Evolutionary conservation across 208 protist genomes (phyloP).

Genomic region (Leishmania tarentolae): DNA sequence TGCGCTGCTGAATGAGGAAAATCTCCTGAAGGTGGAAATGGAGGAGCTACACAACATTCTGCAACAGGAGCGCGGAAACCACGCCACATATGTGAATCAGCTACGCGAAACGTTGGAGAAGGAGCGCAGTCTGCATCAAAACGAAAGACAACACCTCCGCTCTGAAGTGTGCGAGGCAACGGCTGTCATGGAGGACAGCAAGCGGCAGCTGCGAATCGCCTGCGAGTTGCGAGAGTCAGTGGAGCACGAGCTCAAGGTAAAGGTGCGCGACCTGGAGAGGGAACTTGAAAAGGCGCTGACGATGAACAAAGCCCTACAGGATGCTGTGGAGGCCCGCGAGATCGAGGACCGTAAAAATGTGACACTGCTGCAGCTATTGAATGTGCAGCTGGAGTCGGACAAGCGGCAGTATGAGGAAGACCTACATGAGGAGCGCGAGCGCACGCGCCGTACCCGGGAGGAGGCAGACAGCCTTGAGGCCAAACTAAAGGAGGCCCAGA

Average conservation of each 20-base stretch:
- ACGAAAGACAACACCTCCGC: constrained; percentile 44
- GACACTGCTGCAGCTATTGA: constrained; percentile 84
- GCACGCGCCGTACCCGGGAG: constrained; percentile 32
- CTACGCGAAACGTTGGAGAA: constrained; percentile 42
- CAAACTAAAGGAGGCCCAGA: constrained; percentile 41
- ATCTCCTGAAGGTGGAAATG: constrained; percentile 46
- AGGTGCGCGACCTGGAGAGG: constrained; percentile 52
- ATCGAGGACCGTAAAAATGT: constrained; percentile 84
- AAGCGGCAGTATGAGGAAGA: constrained; percentile 67
- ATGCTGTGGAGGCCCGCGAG: constrained; percentile 71
- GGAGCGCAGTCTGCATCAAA: constrained; percentile 31
- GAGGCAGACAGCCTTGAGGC: constrained; percentile 41
- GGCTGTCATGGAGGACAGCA: constrained; percentile 46
- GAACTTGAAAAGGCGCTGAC: constrained; percentile 78
- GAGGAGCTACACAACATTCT: constrained; percentile 47
- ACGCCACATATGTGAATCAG: constrained; percentile 43
- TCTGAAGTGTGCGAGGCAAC: constrained; percentile 36
- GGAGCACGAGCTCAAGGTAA: constrained; percentile 42
- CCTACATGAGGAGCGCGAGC: constrained; percentile 52
- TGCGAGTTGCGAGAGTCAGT: constrained; percentile 53
- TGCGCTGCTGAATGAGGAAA: constrained; percentile 69
- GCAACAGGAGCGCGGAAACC: constrained; percentile 33
- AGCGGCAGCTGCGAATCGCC: constrained; percentile 37
- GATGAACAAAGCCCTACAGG: constrained; percentile 73
- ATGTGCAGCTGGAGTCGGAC: constrained; percentile 77